A percentile compares a stretch with the other conserved stretches of the same genome.
These are phyloP conservation scores for Russula dissimulans DNA, from an alignment of 768 basidiomycete species.

Conservation along the genomic window DNA sequence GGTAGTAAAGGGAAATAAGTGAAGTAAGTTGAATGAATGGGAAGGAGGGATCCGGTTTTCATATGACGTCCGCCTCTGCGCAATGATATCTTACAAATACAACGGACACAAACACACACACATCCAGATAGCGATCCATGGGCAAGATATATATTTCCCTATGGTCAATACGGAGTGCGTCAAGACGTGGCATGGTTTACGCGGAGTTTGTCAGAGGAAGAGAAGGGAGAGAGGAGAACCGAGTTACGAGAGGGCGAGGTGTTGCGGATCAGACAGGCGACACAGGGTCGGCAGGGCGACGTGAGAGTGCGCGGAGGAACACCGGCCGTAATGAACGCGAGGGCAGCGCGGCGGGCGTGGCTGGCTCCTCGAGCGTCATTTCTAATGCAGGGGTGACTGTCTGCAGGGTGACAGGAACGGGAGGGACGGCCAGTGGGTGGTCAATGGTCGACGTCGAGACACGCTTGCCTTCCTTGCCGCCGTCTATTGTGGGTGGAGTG, in stretches of 20 bases:
- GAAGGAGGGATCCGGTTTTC: background rate
- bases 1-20: too few relatives aligned
- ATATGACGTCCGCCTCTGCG: background rate
- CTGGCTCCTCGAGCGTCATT: constrained; percentile 3
- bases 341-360: background rate
- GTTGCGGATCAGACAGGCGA: background rate
- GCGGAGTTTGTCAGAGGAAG: background rate
- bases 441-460: constrained; percentile 19
- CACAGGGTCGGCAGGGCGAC: constrained; percentile 2
- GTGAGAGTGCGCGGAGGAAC: constrained; percentile 11
- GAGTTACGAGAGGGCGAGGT: background rate
- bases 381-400: background rate
- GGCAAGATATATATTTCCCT: too few relatives aligned
- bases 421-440: background rate
- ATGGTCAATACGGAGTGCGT: background rate
- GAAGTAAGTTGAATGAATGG: background rate
- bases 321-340: constrained; percentile 5
- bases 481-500: constrained; percentile 19
- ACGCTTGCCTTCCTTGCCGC: constrained; percentile 17
- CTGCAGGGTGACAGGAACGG: background rate
- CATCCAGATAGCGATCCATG: background rate
- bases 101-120: background rate
- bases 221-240: background rate
- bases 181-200: background rate
- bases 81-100: background rate